These are phyloP conservation scores for Antitrichia curtipendula DNA, from an alignment of 225 moss, liverwort and hornwort species.

Conservation along the genomic window DNA sequence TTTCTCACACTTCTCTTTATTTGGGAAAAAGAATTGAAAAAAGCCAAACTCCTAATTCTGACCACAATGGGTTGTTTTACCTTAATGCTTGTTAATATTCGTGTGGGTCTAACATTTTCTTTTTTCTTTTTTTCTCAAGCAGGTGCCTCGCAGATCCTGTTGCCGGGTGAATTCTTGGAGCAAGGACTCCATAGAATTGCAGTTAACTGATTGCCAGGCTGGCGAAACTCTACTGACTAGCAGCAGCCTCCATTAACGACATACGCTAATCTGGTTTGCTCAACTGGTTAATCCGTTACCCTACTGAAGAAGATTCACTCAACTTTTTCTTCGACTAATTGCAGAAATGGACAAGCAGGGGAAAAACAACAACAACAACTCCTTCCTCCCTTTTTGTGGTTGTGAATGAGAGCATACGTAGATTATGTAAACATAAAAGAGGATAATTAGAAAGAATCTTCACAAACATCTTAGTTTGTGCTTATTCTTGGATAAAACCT, in stretches of 20 bases:
- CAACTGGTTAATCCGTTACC: not conserved
- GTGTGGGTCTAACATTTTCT: too few relatives aligned
- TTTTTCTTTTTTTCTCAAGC: too few relatives aligned
- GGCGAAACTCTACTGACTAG: slow-evolving; percentile 3
- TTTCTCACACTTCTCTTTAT: too few relatives aligned
- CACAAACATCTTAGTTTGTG: not conserved
- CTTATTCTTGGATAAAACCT: not conserved
- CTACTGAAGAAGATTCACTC: not conserved
- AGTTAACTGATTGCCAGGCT: not conserved
- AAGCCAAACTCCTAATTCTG: too few relatives aligned
- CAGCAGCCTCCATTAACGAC: not conserved
- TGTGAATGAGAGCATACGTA: not conserved
- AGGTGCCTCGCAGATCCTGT: slow-evolving; percentile 33
- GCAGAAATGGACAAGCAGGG: not conserved
- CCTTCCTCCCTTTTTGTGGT: not conserved
- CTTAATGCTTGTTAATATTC: too few relatives aligned
- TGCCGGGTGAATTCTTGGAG: slow-evolving; percentile 16
- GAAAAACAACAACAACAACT: not conserved
- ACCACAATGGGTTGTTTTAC: too few relatives aligned
- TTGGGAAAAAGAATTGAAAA: too few relatives aligned
- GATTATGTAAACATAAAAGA: not conserved
- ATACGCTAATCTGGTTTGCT: not conserved
- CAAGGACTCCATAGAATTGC: slow-evolving; percentile 19
- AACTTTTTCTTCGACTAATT: too few relatives aligned
- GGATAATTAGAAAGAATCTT: not conserved